phyloP scores from a whole-genome alignment of 2,329 filamentous ascomycete species.

The Cladorrhinum sp. region DNA sequence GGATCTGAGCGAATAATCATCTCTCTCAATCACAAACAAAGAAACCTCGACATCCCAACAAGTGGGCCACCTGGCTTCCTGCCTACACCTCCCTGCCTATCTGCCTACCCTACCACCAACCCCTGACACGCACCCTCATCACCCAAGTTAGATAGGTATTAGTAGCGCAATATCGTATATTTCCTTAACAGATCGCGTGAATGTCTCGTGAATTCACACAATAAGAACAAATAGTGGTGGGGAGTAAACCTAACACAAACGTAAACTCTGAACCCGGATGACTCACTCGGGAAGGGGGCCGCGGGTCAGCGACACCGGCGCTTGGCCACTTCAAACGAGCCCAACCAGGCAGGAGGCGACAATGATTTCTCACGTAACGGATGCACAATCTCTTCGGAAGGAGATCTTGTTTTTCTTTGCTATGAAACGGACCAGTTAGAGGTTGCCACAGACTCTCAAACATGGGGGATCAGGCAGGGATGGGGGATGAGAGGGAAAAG shows the following conservation, averaged over 20 bases:
- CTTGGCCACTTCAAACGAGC: background rate
- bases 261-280: background rate
- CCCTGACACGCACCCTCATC: background rate
- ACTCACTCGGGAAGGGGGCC: background rate
- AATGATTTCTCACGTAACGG: too few species aligned
- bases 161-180: background rate
- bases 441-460: background rate
- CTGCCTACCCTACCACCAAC: background rate
- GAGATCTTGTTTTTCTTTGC: background rate
- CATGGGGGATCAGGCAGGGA: background rate
- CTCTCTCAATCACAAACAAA: background rate
- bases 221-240: background rate
- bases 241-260: background rate
- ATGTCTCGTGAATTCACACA: background rate
- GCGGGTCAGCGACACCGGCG: background rate
- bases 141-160: background rate
- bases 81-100: background rate
- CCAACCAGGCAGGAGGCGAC: background rate
- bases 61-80: too few species aligned
- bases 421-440: conserved; percentile 4
- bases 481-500: background rate
- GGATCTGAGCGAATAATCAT: background rate
- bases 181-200: background rate
- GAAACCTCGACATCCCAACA: background rate
- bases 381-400: background rate